Conservation (phyloP, 345 rosid species). For the Arabidopsis arenosa region DNA sequence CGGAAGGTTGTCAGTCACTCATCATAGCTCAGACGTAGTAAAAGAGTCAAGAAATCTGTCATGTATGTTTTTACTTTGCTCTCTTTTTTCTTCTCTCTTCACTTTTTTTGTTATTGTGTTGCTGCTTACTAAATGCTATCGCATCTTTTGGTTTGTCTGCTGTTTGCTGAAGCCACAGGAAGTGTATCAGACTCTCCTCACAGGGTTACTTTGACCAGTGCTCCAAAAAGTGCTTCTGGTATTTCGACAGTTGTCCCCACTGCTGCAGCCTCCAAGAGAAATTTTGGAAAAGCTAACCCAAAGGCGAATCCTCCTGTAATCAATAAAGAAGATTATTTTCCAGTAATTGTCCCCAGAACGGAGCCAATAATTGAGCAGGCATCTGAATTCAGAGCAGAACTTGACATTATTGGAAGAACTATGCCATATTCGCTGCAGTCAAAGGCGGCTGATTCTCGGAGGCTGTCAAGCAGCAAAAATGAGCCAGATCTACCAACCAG, state of each 20-base stretch:
- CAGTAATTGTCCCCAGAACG: slow-evolving; percentile 83
- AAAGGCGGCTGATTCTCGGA: slow-evolving; percentile 65
- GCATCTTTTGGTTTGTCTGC: slow-evolving; percentile 47
- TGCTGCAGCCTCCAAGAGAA: slow-evolving; percentile 62
- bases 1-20: slow-evolving; percentile 75
- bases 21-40: slow-evolving; percentile 68
- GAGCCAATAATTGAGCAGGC: slow-evolving; percentile 62
- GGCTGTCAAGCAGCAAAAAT: slow-evolving; percentile 58
- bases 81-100: slow-evolving; percentile 33
- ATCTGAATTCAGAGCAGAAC: slow-evolving; percentile 75
- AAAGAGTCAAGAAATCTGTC: slow-evolving; percentile 66
- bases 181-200: slow-evolving; percentile 77
- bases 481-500: slow-evolving; percentile 64
- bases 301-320: slow-evolving; percentile 55
- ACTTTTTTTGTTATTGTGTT: slow-evolving; percentile 2
- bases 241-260: slow-evolving; percentile 53
- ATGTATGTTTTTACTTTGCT: slow-evolving; percentile 58
- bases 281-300: slow-evolving; percentile 52
- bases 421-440: slow-evolving; percentile 99
- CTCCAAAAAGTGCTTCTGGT: slow-evolving; percentile 50
- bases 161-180: slow-evolving; percentile 80
- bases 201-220: slow-evolving; percentile 58
- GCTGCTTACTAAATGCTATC: slow-evolving; percentile 19
- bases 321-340: slow-evolving; percentile 62
- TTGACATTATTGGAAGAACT: slow-evolving; percentile 82